Percentiles rank a stretch among this genome's conserved stretches.
These are phyloP conservation scores for Sarocladium kiliense DNA, from an alignment of 2,329 filamentous ascomycete genomes.

Conservation along the genomic window DNA sequence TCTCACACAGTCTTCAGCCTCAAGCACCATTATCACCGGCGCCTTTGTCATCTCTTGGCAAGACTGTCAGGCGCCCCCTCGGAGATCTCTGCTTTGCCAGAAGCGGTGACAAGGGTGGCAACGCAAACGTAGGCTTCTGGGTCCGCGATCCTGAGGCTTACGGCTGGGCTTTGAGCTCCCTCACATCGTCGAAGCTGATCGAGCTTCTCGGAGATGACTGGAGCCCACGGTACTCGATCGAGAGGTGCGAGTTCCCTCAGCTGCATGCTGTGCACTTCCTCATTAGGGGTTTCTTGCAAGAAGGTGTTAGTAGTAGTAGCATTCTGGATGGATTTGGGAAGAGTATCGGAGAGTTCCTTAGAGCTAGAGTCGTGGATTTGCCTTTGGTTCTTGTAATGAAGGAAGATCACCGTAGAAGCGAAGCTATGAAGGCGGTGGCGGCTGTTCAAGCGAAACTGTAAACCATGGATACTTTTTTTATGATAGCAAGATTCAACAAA, in stretches of 20 bases:
- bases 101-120: slow-evolving; percentile 27
- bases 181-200: slow-evolving; percentile 30
- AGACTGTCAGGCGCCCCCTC: slow-evolving; percentile 17
- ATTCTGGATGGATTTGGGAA: slow-evolving; percentile 46
- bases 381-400: slow-evolving; percentile 18
- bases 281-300: slow-evolving; percentile 37
- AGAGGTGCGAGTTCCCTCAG: slow-evolving; percentile 39
- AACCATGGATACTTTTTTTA: too few relatives aligned
- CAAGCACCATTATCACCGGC: not conserved
- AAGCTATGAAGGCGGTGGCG: not conserved
- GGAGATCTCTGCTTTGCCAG: slow-evolving; percentile 26
- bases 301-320: slow-evolving; percentile 41
- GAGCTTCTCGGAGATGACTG: slow-evolving; percentile 39
- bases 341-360: slow-evolving; percentile 45
- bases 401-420: slow-evolving; percentile 15
- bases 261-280: slow-evolving; percentile 40
- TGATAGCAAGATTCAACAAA: too few relatives aligned
- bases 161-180: slow-evolving; percentile 32
- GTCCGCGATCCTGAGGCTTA: slow-evolving; percentile 32
- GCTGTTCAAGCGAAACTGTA: not conserved
- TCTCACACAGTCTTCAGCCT: too few relatives aligned
- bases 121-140: slow-evolving; percentile 30
- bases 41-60: not conserved
- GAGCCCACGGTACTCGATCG: slow-evolving; percentile 30
- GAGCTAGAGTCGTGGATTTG: slow-evolving; percentile 23